These are phyloP conservation scores for Metschnikowia kofuensis DNA, from an alignment of 805 yeast genomes.

Conservation along the genomic window DNA sequence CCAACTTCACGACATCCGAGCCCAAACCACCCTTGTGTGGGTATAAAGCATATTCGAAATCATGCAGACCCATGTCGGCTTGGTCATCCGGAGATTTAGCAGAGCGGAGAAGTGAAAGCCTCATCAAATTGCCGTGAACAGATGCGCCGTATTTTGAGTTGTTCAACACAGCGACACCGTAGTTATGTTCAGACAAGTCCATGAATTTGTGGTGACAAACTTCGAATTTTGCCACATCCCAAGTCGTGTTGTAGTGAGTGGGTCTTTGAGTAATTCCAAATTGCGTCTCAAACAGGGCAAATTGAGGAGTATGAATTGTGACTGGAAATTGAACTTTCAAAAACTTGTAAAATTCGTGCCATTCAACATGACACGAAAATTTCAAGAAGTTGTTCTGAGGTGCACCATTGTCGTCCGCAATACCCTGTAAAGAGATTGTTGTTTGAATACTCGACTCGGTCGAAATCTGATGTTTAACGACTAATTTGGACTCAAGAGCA, in stretches of 20 bases:
- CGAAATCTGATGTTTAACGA: slow-evolving; percentile 60
- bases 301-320: slow-evolving; percentile 62
- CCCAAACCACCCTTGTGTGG: slow-evolving; percentile 77
- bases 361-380: slow-evolving; percentile 53
- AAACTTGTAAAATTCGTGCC: slow-evolving; percentile 88
- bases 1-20: slow-evolving; percentile 65
- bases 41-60: slow-evolving; percentile 74
- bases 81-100: slow-evolving; percentile 93
- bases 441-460: slow-evolving; percentile 59
- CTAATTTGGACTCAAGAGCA: slow-evolving; percentile 60
- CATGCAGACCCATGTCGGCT: slow-evolving; percentile 92
- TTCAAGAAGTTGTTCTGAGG: slow-evolving; percentile 33
- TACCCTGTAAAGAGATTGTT: slow-evolving; percentile 64
- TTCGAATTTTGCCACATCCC: slow-evolving; percentile 97
- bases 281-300: slow-evolving; percentile 88
- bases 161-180: slow-evolving; percentile 84
- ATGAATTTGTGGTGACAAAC: slow-evolving; percentile 93
- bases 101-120: slow-evolving; percentile 81
- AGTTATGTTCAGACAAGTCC: slow-evolving; percentile 80
- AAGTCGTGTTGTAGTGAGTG: slow-evolving; percentile 89
- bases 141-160: slow-evolving; percentile 90
- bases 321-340: slow-evolving; percentile 95
- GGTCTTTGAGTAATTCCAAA: slow-evolving; percentile 91
- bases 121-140: slow-evolving; percentile 88
- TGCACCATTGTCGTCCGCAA: slow-evolving; percentile 45